Base-by-base conservation (phyloP, 192 early-diverging fungal species). In the Powellomyces hirtus region DNA sequence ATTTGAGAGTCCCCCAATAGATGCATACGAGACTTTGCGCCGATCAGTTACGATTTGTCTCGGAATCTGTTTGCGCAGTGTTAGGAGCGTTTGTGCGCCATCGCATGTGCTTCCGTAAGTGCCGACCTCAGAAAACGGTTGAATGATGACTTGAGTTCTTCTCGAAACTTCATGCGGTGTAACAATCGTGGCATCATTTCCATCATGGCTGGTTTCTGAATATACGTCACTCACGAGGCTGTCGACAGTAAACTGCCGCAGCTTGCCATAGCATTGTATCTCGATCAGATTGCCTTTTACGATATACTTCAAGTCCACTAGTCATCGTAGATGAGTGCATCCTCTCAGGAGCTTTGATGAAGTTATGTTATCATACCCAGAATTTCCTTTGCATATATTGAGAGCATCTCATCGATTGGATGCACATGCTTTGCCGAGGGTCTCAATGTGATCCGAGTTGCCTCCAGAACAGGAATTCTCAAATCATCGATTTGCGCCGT, bases 1-100 rank as follows among this genome's bases (percentile, higher is more conserved):
- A 24, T 81, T 74, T 2, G 75, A 76, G 5, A 98, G 80, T 1
- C 96, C 96, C 27, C 96, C 96, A 34, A 98, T 90, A 7, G 81
- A 64, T 8, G 76, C 75, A 73, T 90, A 92, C 38, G 42, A 46
- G 59, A 50, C 34, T 38, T 64, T 52, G 40, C 10, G 57, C 30
- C 33, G 63, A 13, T 37, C 31, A 0, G 44, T 29, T 42, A 8
- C 49, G 64, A 11, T 56, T 35, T 18, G 67, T 68, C 46, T 66
- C 51, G 44, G 10, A 37, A 64, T n/a, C 31, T 18, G 40, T 10
- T 42, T 42, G 40, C 10, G 13, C 29, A 34, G 29, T 4, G 53
- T 27, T 35, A 59, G 13, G 11, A 34, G 13, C 44, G 38, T 7
- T 37, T 14, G 59, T 27, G 26, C 52, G 40, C 8, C 33, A 26